A percentile compares a stretch with the other conserved stretches of the same genome.
Evolutionary conservation across 2,329 filamentous ascomycete species (phyloP).

Genomic region (Calonectria multiphialidica): DNA sequence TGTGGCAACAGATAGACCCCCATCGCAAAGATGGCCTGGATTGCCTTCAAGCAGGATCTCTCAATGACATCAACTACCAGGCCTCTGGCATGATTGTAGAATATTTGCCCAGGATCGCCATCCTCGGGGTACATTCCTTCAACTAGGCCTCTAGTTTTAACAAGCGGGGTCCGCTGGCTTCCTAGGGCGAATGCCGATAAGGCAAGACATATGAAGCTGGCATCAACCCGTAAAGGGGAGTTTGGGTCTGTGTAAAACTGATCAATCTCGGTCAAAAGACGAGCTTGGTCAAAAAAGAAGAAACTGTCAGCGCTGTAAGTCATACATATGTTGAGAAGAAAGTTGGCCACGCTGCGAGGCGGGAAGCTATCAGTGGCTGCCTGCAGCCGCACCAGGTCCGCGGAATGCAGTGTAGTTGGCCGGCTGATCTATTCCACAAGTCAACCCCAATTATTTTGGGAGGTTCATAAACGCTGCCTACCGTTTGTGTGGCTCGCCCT

Average conservation of each 20-base stretch:
- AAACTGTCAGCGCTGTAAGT: conserved; percentile 41
- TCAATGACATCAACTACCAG: conserved; percentile 50
- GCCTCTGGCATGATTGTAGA: conserved; percentile 43
- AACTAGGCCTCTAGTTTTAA: conserved; percentile 32
- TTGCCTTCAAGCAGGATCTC: conserved; percentile 43
- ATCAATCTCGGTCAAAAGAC: conserved; percentile 38
- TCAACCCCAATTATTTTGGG: not conserved
- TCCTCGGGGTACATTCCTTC: not conserved
- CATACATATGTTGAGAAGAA: conserved; percentile 45
- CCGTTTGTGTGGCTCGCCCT: not conserved
- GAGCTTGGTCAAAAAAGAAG: conserved; percentile 46
- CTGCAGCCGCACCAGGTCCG: conserved; percentile 35
- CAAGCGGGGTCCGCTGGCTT: conserved; percentile 49
- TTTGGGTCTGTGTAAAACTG: conserved; percentile 38
- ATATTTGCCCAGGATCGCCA: conserved; percentile 45
- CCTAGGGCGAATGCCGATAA: conserved; percentile 46
- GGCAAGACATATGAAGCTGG: conserved; percentile 41
- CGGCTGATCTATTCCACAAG: not conserved
- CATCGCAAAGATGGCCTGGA: conserved; percentile 48
- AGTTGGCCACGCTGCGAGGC: conserved; percentile 42
- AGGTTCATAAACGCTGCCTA: not conserved
- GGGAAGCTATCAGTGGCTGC: conserved; percentile 41
- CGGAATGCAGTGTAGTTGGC: conserved; percentile 13
- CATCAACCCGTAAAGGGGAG: conserved; percentile 35
- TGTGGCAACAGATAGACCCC: conserved; percentile 51